Conservation (phyloP, 768 basidiomycete species). For the Lentinula raphanica region DNA sequence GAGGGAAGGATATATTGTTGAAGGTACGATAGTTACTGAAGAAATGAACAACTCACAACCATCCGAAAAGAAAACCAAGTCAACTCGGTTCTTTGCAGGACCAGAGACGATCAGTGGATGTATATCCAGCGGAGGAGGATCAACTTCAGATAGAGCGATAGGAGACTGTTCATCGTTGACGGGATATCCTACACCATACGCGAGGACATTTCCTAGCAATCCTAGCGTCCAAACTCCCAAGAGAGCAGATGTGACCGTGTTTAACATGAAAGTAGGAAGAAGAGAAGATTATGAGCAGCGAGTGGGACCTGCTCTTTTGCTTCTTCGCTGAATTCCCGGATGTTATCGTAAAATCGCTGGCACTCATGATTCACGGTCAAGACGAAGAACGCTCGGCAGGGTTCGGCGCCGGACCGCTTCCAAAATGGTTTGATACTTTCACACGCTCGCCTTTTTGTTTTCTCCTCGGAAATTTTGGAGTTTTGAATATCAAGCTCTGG, state of each 20-base stretch:
- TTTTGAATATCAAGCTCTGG: not conserved
- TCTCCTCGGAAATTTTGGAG: too few species aligned
- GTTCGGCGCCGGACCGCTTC: too few species aligned
- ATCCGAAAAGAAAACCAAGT: slow-evolving; percentile 74
- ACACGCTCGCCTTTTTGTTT: not conserved
- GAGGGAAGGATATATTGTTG: not conserved
- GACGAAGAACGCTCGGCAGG: not conserved
- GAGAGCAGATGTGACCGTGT: not conserved
- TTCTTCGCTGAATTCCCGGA: not conserved
- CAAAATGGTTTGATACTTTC: too few species aligned
- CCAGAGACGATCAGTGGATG: slow-evolving; percentile 58
- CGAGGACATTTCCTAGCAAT: not conserved
- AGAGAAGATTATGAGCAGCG: not conserved
- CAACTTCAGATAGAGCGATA: not conserved
- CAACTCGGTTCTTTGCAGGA: slow-evolving; percentile 57
- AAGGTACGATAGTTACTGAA: too few species aligned
- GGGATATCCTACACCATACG: not conserved
- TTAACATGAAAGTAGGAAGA: not conserved
- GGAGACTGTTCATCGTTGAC: not conserved
- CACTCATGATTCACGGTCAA: not conserved
- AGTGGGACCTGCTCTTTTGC: not conserved
- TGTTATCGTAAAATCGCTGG: not conserved
- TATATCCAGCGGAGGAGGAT: slow-evolving; percentile 46
- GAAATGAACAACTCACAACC: slow-evolving; percentile 69
- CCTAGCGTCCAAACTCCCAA: not conserved